Evolutionary conservation across 2,329 filamentous ascomycete species (phyloP).

Genomic region (Huntiella savannae): DNA sequence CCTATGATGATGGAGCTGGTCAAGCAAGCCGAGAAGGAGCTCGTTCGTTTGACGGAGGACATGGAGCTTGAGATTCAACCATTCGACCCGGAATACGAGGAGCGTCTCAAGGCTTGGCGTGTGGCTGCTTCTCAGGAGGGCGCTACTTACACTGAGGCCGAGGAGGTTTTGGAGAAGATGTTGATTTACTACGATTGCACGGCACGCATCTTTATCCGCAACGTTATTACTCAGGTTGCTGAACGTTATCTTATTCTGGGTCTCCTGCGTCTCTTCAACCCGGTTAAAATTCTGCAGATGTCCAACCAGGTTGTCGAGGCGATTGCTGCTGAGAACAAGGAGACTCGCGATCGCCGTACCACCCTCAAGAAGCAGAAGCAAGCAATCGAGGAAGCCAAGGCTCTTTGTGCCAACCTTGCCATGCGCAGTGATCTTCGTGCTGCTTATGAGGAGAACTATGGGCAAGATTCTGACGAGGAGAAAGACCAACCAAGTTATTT

Average conservation of each 20-base stretch:
- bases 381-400: conserved; percentile 31
- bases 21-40: conserved; percentile 27
- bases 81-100: conserved; percentile 34
- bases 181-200: conserved; percentile 35
- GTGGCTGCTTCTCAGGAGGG: conserved; percentile 23
- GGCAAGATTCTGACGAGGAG: conserved; percentile 10
- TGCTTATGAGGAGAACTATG: conserved; percentile 15
- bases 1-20: conserved; percentile 28
- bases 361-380: conserved; percentile 29
- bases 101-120: conserved; percentile 29
- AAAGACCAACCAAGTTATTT: neutral
- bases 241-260: conserved; percentile 32
- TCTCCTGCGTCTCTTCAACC: conserved; percentile 33
- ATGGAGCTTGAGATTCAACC: conserved; percentile 34
- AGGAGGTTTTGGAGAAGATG: conserved; percentile 36
- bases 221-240: conserved; percentile 32
- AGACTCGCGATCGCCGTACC: conserved; percentile 29
- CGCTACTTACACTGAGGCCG: conserved; percentile 28
- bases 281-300: conserved; percentile 31
- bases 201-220: conserved; percentile 31
- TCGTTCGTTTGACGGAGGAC: conserved; percentile 27
- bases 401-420: conserved; percentile 29
- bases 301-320: conserved; percentile 25
- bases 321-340: conserved; percentile 34
- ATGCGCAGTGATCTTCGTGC: conserved; percentile 32